phyloP scores from a whole-genome alignment of 345 rosid genomes.

The Aquilaria yunnanensis region DNA sequence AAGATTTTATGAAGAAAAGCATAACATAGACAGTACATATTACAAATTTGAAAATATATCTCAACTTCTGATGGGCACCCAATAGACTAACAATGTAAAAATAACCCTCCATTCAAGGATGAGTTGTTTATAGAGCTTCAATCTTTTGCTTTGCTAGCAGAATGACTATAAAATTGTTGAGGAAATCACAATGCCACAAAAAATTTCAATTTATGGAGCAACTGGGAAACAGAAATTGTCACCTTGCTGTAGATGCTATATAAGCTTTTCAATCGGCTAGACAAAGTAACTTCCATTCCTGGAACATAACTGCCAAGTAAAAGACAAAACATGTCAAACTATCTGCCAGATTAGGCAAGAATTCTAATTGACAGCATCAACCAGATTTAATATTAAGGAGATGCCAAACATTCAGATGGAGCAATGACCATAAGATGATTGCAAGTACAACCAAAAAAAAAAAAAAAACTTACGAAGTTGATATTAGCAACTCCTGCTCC shows the following conservation, averaged over 20 bases:
- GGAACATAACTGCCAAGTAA: conserved; percentile 56
- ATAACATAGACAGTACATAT: too few relatives aligned
- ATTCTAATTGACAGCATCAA: neutral
- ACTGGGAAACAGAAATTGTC: neutral
- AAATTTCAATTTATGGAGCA: too few relatives aligned
- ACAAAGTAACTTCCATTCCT: conserved; percentile 72
- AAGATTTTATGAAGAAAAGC: too few relatives aligned
- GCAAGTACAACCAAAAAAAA: conserved; percentile 6
- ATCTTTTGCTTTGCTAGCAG: too few relatives aligned
- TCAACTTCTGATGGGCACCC: too few relatives aligned
- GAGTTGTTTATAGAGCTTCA: too few relatives aligned
- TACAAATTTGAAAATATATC: too few relatives aligned
- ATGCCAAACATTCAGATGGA: conserved; percentile 4
- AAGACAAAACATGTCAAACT: conserved; percentile 11
- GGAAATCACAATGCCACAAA: too few relatives aligned
- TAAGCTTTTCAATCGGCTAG: conserved; percentile 63
- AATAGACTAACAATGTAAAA: too few relatives aligned
- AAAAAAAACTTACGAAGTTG: conserved; percentile 49
- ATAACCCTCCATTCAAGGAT: too few relatives aligned
- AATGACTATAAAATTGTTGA: too few relatives aligned
- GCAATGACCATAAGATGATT: conserved; percentile 6
- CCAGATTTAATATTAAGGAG: conserved; percentile 1
- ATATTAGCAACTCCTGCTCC: conserved; percentile 51
- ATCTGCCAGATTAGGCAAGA: conserved; percentile 6
- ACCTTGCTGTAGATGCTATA: conserved; percentile 71